Percentiles rank a stretch among this genome's conserved stretches.
Evolutionary conservation across 2,329 filamentous ascomycete genomes (phyloP).

Genomic region (Purpureocillium lavendulum): DNA sequence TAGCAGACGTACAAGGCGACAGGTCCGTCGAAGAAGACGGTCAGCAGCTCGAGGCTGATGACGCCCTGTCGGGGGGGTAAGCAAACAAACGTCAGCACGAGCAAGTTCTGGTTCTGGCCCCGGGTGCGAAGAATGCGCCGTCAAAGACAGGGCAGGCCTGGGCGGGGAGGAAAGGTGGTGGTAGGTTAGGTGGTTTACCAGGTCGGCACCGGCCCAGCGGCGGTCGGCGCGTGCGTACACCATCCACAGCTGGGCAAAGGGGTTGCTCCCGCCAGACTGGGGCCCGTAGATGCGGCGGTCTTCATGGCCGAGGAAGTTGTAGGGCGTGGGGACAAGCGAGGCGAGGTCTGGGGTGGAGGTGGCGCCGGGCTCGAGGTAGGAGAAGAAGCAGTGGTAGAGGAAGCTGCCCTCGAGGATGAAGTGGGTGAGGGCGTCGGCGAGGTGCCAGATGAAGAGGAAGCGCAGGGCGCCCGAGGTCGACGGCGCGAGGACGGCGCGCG

Average conservation of each 20-base stretch:
- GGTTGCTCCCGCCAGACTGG: constrained; percentile 45
- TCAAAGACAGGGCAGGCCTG: too few species aligned
- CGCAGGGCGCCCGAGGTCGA: constrained; percentile 51
- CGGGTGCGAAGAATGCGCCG: too few species aligned
- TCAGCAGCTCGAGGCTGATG: constrained; percentile 57
- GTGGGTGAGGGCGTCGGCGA: constrained; percentile 88
- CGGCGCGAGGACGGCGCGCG: constrained; percentile 36
- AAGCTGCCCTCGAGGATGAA: constrained; percentile 85
- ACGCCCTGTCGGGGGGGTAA: constrained; percentile 32
- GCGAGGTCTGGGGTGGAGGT: constrained; percentile 11
- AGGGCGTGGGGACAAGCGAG: constrained; percentile 36
- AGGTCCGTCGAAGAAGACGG: constrained; percentile 54
- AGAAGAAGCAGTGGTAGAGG: constrained; percentile 90
- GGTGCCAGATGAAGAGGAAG: constrained; percentile 87
- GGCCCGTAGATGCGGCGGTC: constrained; percentile 44
- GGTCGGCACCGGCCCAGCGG: constrained; percentile 55
- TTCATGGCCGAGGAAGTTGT: constrained; percentile 41
- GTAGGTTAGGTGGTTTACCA: constrained; percentile 31
- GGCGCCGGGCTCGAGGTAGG: constrained; percentile 28
- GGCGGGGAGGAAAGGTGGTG: too few species aligned
- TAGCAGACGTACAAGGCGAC: constrained; percentile 53
- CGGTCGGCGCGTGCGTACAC: constrained; percentile 58
- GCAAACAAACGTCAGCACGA: neutral
- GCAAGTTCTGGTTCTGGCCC: too few species aligned
- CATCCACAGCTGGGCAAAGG: constrained; percentile 57